Evolutionary conservation across 2,329 filamentous ascomycete genomes (phyloP), one percentile per base, ranked within the genome.

Genomic region (Botrytis porri): DNA sequence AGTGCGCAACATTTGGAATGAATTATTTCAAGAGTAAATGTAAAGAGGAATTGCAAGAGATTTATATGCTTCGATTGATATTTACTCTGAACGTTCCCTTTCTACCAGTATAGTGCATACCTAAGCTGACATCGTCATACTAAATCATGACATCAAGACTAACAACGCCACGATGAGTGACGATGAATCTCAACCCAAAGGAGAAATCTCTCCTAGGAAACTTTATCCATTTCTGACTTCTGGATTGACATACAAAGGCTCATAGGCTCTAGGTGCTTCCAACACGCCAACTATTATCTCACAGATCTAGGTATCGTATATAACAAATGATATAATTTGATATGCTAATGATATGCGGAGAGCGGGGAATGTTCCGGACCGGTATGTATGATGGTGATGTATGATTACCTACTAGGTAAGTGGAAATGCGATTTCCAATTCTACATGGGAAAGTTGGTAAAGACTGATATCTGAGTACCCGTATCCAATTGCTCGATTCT

Each of bases 71-170:
- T 4, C 0, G 22, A 66, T 5, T n/a, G 7, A 66, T 1, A 29
- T n/a, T 14, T n/a, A 54, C n/a, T n/a, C 29, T 20, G 12, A 37
- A 37, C 29, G 14, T 35, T 51, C 32, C 63, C 25, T 43, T 6
- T 45, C 22, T 32, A 25, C 29, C n/a, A n/a, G n/a, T n/a, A n/a
- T n/a, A 4, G n/a, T 57, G 2, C 37, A 22, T n/a, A 65, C 29
- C 41, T 18, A 39, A 37, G 4, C 10, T 8, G 14, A 54, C 12
- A 54, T n/a, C n/a, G 14, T 29, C n/a, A 54, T n/a, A 29, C 51
- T 29, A 18, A 39, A 66, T 54, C 64, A 66, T 66, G 64, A 66
- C 64, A 66, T 66, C 64, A 66, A 54, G 25, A 54, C 45, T 54
- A 20, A 29, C 2, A 16, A 35, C 51, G 45, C 45, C 64, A 66